phyloP scores from a whole-genome alignment of 2,329 filamentous ascomycete genomes.

The Trichoderma citrinoviride region DNA sequence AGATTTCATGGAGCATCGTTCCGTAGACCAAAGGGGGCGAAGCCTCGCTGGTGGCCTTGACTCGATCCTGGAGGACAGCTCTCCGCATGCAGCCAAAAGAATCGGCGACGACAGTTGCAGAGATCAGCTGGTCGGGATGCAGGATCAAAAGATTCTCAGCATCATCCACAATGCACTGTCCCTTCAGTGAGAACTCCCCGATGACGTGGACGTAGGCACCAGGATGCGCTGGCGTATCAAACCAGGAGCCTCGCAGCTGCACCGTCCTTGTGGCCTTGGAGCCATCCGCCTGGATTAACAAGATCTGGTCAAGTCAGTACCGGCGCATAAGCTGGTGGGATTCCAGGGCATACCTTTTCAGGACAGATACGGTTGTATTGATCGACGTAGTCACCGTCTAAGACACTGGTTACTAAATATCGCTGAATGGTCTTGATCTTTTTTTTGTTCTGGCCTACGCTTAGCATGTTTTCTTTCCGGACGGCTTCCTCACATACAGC shows the following conservation, averaged over 20 bases:
- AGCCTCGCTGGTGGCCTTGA: constrained; percentile 83
- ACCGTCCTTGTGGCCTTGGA: constrained; percentile 65
- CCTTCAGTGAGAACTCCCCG: constrained; percentile 66
- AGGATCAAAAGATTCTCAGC: constrained; percentile 80
- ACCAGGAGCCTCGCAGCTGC: constrained; percentile 81
- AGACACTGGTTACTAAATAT: constrained; percentile 74
- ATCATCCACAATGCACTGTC: constrained; percentile 81
- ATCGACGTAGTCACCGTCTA: constrained; percentile 66
- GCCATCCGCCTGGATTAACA: constrained; percentile 78
- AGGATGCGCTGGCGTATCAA: constrained; percentile 70
- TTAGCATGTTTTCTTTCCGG: constrained; percentile 54
- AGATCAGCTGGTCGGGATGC: constrained; percentile 93
- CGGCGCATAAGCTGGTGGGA: background rate
- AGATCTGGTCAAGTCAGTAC: constrained; percentile 51
- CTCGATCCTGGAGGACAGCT: constrained; percentile 88
- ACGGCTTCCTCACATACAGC: constrained; percentile 38
- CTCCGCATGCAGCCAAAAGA: constrained; percentile 89
- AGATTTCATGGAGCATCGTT: constrained; percentile 90
- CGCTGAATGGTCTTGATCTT: constrained; percentile 78
- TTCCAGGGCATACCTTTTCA: constrained; percentile 64
- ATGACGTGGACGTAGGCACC: constrained; percentile 84
- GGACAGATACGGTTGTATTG: constrained; percentile 56
- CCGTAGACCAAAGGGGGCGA: constrained; percentile 85
- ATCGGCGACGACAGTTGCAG: constrained; percentile 92
- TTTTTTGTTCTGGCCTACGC: constrained; percentile 60